Evolutionary conservation across 495 filamentous ascomycete species (phyloP).

Genomic region (Penicillium silybi): DNA sequence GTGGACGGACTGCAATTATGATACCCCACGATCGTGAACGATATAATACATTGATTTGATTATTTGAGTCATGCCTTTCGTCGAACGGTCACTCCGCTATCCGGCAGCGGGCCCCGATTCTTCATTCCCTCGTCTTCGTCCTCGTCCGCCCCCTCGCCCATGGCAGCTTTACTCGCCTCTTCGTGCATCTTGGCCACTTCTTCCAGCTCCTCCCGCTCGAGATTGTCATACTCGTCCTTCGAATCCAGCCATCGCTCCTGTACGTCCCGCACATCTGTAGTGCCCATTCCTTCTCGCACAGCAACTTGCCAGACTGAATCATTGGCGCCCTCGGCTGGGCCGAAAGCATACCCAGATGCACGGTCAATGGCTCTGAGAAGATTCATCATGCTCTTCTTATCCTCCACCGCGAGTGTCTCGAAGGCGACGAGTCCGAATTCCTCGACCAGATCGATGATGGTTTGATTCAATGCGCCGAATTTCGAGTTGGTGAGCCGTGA

Average conservation of each 20-base stretch:
- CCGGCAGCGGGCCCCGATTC: constrained; percentile 32
- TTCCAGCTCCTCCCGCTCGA: constrained; percentile 68
- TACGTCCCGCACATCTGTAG: constrained; percentile 79
- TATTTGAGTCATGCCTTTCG: constrained; percentile 34
- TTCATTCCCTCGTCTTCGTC: constrained; percentile 37
- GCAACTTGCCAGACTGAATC: constrained; percentile 93
- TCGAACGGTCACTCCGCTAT: constrained; percentile 45
- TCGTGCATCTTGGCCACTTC: constrained; percentile 50
- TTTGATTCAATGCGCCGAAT: constrained; percentile 77
- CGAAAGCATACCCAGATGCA: constrained; percentile 90
- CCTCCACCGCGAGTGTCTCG: constrained; percentile 91
- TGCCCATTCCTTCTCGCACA: constrained; percentile 76
- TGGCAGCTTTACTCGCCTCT: constrained; percentile 16
- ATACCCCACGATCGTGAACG: constrained; percentile 13
- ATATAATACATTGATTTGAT: constrained; percentile 26
- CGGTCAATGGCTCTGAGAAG: constrained; percentile 83
- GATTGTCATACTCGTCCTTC: constrained; percentile 82
- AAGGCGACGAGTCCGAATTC: constrained; percentile 86
- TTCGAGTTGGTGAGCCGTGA: constrained; percentile 60
- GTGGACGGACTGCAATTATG: constrained; percentile 9
- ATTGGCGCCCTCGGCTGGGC: constrained; percentile 83
- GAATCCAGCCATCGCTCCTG: constrained; percentile 93
- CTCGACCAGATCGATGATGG: constrained; percentile 80
- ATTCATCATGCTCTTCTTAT: constrained; percentile 93
- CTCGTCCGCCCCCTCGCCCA: constrained; percentile 13